Conservation (phyloP, 495 filamentous ascomycete genomes). For the Glarea lozoyensis region DNA sequence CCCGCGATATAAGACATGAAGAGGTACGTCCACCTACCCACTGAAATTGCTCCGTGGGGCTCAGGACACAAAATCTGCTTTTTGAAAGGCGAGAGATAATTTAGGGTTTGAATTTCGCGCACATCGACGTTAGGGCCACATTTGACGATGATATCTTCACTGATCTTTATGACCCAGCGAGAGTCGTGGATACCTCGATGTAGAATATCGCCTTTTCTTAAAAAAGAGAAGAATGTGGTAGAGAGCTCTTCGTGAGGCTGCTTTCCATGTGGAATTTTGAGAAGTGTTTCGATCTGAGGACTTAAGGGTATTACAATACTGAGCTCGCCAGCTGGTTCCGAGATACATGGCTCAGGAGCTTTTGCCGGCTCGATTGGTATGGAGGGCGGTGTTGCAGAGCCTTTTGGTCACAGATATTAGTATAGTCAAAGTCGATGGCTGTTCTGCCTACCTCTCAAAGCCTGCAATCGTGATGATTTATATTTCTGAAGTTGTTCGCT, state of each 20-base stretch:
- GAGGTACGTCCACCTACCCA: conserved; percentile 8
- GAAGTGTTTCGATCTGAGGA: not conserved
- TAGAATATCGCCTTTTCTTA: not conserved
- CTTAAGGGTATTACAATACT: not conserved
- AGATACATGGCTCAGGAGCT: not conserved
- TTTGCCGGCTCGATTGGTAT: too few relatives aligned
- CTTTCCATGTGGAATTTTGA: not conserved
- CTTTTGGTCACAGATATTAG: too few relatives aligned
- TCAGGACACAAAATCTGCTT: conserved; percentile 16
- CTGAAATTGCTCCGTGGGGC: conserved; percentile 14
- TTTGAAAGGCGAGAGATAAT: conserved; percentile 9
- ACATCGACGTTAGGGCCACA: conserved; percentile 6
- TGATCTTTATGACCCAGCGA: conserved; percentile 8
- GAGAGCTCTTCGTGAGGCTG: not conserved
- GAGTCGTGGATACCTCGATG: not conserved
- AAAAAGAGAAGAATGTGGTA: not conserved
- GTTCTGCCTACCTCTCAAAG: too few relatives aligned
- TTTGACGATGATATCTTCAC: conserved; percentile 7
- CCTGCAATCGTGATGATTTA: too few relatives aligned
- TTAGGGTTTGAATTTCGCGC: not conserved
- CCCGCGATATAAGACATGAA: conserved; percentile 16
- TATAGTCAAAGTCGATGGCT: too few relatives aligned
- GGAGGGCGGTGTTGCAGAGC: too few relatives aligned
- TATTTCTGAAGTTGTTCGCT: too few relatives aligned
- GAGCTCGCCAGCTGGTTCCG: not conserved